These are phyloP conservation scores for Leishmania mexicana DNA, from an alignment of 208 protist species.

Conservation along the genomic window DNA sequence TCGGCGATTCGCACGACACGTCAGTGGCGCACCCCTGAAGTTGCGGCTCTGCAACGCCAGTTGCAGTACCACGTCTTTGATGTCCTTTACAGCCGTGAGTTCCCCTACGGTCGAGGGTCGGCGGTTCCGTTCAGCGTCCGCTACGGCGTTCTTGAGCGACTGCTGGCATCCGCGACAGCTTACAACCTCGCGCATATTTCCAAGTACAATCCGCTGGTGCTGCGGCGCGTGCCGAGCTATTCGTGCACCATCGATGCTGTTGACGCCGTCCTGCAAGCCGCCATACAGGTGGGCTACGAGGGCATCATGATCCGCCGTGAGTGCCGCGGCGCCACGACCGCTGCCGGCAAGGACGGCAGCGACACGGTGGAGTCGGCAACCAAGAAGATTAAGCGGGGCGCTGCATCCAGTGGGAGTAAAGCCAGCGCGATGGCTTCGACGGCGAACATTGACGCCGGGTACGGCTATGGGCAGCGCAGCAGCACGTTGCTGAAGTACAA, in stretches of 20 bases:
- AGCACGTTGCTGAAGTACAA: constrained; percentile 90
- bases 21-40: constrained; percentile 49
- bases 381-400: background rate
- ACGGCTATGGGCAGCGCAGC: constrained; percentile 83
- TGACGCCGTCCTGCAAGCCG: constrained; percentile 39
- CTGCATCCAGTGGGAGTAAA: background rate
- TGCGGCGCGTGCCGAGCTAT: constrained; percentile 60
- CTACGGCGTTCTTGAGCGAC: constrained; percentile 42
- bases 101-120: constrained; percentile 19
- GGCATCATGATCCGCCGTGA: constrained; percentile 86
- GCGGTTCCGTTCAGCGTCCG: constrained; percentile 48
- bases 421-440: background rate
- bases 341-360: constrained; percentile 1
- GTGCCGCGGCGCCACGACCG: background rate
- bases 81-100: constrained; percentile 62
- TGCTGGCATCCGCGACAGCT: constrained; percentile 26
- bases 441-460: constrained; percentile 37
- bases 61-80: constrained; percentile 91
- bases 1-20: constrained; percentile 83
- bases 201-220: constrained; percentile 31
- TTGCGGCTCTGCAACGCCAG: constrained; percentile 59
- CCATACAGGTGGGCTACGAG: constrained; percentile 80
- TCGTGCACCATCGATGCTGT: constrained; percentile 38
- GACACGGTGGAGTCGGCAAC: constrained; percentile 7
- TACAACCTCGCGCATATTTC: constrained; percentile 21